Evolutionary conservation across 345 rosid species (phyloP).

Genomic region (Heritiera littoralis): DNA sequence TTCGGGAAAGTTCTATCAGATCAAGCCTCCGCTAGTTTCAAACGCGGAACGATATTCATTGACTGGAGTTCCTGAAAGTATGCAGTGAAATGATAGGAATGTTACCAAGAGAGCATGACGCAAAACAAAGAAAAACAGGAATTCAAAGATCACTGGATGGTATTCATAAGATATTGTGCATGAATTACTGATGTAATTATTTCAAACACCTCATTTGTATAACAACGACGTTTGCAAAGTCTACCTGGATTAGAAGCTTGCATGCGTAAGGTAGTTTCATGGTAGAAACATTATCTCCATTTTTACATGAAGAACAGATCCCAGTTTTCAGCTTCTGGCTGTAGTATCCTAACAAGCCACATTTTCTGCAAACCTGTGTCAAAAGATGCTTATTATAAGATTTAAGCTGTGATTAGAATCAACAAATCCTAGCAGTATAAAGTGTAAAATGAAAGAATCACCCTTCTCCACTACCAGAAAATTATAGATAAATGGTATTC

Average conservation of each 20-base stretch:
- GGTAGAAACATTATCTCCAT: conserved; percentile 74
- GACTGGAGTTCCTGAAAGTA: conserved; percentile 73
- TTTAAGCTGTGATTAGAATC: conserved; percentile 10
- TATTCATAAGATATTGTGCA: background rate
- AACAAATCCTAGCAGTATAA: background rate
- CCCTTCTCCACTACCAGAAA: background rate
- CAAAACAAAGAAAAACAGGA: background rate
- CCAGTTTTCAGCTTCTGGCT: conserved; percentile 74
- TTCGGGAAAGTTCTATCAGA: background rate
- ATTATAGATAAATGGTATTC: background rate
- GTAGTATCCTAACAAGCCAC: conserved; percentile 90
- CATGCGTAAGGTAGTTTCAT: conserved; percentile 91
- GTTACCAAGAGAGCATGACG: background rate
- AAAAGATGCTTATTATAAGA: conserved; percentile 10
- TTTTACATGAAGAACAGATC: conserved; percentile 77
- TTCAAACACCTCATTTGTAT: background rate
- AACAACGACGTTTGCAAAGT: background rate
- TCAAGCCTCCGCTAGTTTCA: conserved; percentile 61
- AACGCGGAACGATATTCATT: conserved; percentile 76
- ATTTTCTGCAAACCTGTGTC: conserved; percentile 77
- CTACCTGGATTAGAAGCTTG: conserved; percentile 93
- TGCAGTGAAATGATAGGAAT: background rate
- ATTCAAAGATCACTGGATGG: too few relatives aligned
- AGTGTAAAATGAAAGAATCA: background rate
- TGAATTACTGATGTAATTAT: background rate